Base-by-base conservation (phyloP, 805 yeast species). In the Teunomyces aglyptinius region DNA sequence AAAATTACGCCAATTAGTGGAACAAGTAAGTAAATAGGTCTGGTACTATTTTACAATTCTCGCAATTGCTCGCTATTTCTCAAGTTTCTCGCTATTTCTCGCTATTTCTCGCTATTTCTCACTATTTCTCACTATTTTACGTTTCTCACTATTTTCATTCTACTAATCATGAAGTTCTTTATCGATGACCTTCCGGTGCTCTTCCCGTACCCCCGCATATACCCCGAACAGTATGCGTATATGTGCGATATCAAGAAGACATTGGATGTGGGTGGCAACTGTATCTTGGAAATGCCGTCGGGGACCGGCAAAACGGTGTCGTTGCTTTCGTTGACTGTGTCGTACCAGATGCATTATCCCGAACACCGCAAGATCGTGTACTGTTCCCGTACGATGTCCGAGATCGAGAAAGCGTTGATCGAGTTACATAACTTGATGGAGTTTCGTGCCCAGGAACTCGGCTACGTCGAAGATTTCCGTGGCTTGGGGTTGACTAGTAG, bases 311-410 rank as follows among this genome's bases (percentile, higher is more conserved):
- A 94, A 64, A 94, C 99, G 32, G 87, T 94, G 3, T 90, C 98
- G 0, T 75, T 94, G 62, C 73, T 94, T 26, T 89, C 98, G 0
- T 69, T 94, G 38, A 89, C 98, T 0, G 89, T 94, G 39, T 96
- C 99, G 11, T 94, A 94, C 66, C 99, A 94, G 64, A 83, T 89
- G 88, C 81, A 80, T 73, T 91, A 92, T 63, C 96, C 97, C 7
- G 97, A 92, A 59, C 96, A 89, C 60, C 71, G 96, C 13, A 94
- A 92, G 74, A 83, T 94, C 54, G 89, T 94, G 5, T 94, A 94
- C 68, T 94, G 99, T 67, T 94, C 99, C 4, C 98, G 99, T 77
- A 94, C 99, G 28, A 94, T 94, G 98, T 89, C 97, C 8, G 99
- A 94, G 70, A 94, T 94, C 63, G 99, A 94, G 69, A 94, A 94